Evolutionary conservation across 495 filamentous ascomycete species (phyloP).

Genomic region (Trichoderma orchidacearum): DNA sequence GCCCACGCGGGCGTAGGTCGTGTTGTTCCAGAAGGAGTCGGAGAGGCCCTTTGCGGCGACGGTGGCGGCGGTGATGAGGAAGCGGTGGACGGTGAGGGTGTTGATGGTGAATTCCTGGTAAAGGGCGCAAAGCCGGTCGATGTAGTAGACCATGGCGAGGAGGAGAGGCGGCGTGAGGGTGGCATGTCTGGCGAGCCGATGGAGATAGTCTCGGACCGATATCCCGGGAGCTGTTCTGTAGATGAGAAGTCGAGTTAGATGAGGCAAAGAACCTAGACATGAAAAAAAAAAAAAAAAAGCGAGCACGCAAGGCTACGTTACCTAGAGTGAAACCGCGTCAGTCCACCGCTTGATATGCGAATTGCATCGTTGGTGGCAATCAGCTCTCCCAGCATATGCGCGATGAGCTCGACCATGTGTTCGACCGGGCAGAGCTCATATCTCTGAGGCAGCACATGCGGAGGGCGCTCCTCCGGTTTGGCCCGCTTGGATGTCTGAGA

Average conservation of each 20-base stretch:
- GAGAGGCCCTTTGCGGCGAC: slow-evolving; percentile 93
- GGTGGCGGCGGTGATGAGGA: slow-evolving; percentile 88
- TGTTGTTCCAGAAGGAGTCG: slow-evolving; percentile 96
- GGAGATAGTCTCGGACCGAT: slow-evolving; percentile 82
- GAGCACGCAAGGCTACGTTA: slow-evolving; percentile 34
- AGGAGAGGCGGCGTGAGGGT: slow-evolving; percentile 86
- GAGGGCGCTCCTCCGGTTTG: slow-evolving; percentile 20
- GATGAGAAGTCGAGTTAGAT: not conserved
- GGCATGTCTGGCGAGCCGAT: slow-evolving; percentile 84
- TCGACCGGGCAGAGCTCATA: slow-evolving; percentile 71
- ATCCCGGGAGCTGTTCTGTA: slow-evolving; percentile 79
- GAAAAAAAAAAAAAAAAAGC: not conserved
- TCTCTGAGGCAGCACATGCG: slow-evolving; percentile 57
- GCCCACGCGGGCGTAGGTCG: slow-evolving; percentile 84
- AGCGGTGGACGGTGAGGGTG: slow-evolving; percentile 90
- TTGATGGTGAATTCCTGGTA: slow-evolving; percentile 92
- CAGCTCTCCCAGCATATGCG: slow-evolving; percentile 89
- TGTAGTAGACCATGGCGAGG: slow-evolving; percentile 99
- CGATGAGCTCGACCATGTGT: slow-evolving; percentile 78
- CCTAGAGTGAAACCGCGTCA: slow-evolving; percentile 94
- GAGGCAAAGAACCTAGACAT: not conserved
- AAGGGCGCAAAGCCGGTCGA: slow-evolving; percentile 83
- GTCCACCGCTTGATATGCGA: slow-evolving; percentile 64
- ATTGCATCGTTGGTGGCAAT: slow-evolving; percentile 86
- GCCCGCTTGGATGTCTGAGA: slow-evolving; percentile 37